Evolutionary conservation across 2,329 filamentous ascomycete genomes (phyloP), one percentile per base, ranked within the genome.

Genomic region (Gyromitra esculenta): DNA sequence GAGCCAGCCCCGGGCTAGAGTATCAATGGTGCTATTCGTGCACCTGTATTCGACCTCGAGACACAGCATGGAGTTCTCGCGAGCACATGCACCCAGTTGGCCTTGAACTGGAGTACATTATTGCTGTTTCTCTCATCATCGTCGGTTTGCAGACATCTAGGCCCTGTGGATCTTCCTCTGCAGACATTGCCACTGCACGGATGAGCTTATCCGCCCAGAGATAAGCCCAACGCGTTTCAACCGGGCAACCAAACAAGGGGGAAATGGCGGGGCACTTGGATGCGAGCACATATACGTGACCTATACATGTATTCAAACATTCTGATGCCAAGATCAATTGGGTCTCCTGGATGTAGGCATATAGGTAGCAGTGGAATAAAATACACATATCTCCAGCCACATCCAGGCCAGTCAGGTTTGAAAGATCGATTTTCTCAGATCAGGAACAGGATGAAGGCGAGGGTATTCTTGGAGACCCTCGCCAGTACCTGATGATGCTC

Each of bases 211-310:
- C 56, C 35, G 1, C 56, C 9, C 54, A 41, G 3, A 39, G 56
- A 8, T 15, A 60, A 41, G 35, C 18, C n/a, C 15, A 60, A 6
- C 15, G 18, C 18, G 13, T 25, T 41, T 60, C 52, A 11, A 56
- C 52, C 25, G 21, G 31, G 6, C 21, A 56, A 35, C 52, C 21
- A 18, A 35, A 15, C 18, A 35, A 11, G 25, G 18, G 52, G 21
- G 48, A 9, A 56, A 56, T 56, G 18, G 52, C 7, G 52, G 52
- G 52, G 56, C 39, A 41, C 56, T 39, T 60, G 35, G 11, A n/a
- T 52, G n/a, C 48, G 8, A 18, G 8, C 48, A 21, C 18, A 21
- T 21, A 21, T 21, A 21, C 18, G 18, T 21, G 18, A 21, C 18
- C 18, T 21, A 21, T 21, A 21, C 18, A 21, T 21, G 48, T n/a